Base-by-base conservation (phyloP, 78 protist species). In the Dictyostelium firmibasis region DNA sequence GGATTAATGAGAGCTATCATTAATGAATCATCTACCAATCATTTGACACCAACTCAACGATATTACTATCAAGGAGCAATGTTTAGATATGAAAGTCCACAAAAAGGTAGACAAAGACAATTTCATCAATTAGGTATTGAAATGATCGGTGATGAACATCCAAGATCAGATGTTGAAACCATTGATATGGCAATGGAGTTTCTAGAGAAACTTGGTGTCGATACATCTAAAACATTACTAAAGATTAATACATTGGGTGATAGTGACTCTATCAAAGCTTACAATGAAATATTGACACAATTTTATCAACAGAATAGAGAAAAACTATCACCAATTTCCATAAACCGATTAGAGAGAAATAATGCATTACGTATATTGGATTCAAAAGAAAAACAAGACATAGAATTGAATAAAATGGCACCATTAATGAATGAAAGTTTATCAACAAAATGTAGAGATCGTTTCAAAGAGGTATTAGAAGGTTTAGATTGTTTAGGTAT, bases 21-120 rank as follows among this genome's bases (percentile, higher is more conserved):
- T 2, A 33, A 44, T 36, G 81, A 93, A 33, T 70, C 47, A 14
- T 35, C 74, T n/a, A 77, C 84, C 0, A 69, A 38, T 50, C 72
- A 23, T 4, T 3, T 77, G 23, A 64, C 91, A 23, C 77, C 86
- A 29, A 18, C 70, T 57, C 96, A 86, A 50, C 44, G 91, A n/a
- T 83, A 78, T 18, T 81, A 35, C 67, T 96, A 96, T 84, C 4
- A 31, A 1, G 98, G 96, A 2, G 96, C 96, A 41, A 96, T 96
- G 97, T 96, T 96, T 53, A 44, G 97, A 20, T 91, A 86, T 29
- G 97, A 96, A 60, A 31, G 96, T 13, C 97, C 97, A 29, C 97
- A 96, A 81, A 1, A 25, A 43, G 97, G 97, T 4, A 47, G 97
- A 4, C 64, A 25, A 7, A 77, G 97, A 35, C 96, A 96, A 74